phyloP scores from a whole-genome alignment of 148 eudicot species.

The Camellia japonica region DNA sequence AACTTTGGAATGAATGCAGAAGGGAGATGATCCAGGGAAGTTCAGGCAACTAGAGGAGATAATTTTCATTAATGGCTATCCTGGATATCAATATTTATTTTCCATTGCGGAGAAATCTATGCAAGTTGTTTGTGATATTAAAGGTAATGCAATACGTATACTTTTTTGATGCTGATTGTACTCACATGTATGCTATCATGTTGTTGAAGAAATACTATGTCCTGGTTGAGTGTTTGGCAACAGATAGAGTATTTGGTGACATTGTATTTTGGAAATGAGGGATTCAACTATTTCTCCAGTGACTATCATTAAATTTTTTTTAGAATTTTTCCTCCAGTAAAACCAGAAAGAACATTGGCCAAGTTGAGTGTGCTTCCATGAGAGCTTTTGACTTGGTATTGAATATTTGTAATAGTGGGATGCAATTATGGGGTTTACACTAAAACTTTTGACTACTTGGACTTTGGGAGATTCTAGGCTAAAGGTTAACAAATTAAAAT shows the following conservation, averaged over 20 bases:
- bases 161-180: neutral
- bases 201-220: neutral
- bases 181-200: neutral
- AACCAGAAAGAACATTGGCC: neutral
- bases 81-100: slow-evolving; percentile 68
- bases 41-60: slow-evolving; percentile 95
- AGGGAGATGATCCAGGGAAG: slow-evolving; percentile 83
- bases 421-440: neutral
- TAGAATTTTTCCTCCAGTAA: neutral
- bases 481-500: neutral
- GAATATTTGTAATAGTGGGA: neutral
- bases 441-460: neutral
- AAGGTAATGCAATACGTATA: slow-evolving; percentile 44
- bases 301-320: too few species aligned
- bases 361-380: neutral
- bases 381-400: neutral
- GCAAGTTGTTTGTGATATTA: slow-evolving; percentile 81
- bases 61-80: slow-evolving; percentile 64
- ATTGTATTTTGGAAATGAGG: neutral
- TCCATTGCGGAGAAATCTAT: slow-evolving; percentile 67
- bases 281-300: neutral
- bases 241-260: neutral
- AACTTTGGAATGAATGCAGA: slow-evolving; percentile 45
- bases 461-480: slow-evolving; percentile 2
- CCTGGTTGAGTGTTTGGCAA: neutral